Percentiles rank a stretch among this genome's conserved stretches.
Conservation (phyloP, 331 rosid genomes). For the Malus hybrid region DNA sequence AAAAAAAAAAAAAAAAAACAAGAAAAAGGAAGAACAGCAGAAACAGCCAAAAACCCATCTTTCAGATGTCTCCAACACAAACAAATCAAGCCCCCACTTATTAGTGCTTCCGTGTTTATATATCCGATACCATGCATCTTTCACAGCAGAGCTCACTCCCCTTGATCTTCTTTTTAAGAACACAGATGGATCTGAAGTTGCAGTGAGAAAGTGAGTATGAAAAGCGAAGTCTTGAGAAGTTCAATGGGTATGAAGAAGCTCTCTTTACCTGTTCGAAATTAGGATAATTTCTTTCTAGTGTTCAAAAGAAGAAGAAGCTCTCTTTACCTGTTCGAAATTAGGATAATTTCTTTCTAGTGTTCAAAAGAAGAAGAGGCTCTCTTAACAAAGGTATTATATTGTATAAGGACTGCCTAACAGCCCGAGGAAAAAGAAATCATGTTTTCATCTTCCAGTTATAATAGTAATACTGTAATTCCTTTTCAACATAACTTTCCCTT, state of each 20-base stretch:
- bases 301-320: background rate
- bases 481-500: slow-evolving; percentile 18
- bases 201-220: background rate
- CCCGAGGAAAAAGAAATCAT: background rate
- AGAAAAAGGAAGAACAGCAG: background rate
- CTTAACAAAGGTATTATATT: background rate
- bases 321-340: background rate
- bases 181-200: background rate
- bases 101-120: background rate
- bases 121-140: background rate
- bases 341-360: background rate
- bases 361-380: background rate
- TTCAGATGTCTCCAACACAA: background rate
- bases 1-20: background rate
- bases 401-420: background rate
- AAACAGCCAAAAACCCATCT: background rate
- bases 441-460: slow-evolving; percentile 11
- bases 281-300: background rate
- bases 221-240: background rate
- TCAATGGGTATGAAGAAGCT: background rate
- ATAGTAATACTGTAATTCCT: background rate
- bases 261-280: background rate
- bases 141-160: background rate
- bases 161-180: background rate
- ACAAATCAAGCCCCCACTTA: background rate